These are phyloP conservation scores for Candida ovalis DNA, from an alignment of 805 yeast species.

Conservation along the genomic window DNA sequence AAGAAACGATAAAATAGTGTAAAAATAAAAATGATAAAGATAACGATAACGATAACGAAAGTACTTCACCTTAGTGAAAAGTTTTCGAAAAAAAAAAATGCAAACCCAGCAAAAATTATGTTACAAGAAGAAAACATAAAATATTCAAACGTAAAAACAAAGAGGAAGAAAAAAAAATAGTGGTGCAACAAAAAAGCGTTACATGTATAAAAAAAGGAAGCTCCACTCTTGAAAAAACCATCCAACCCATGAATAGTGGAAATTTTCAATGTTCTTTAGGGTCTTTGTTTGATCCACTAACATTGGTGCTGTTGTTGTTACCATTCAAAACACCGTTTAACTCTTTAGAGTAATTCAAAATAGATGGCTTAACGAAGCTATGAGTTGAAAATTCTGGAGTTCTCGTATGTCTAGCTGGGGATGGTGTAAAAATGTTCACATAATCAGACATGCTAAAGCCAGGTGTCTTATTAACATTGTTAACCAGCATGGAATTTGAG, in stretches of 20 bases:
- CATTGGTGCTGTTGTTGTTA: neutral
- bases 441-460: constrained; percentile 82
- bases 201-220: too few species aligned
- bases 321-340: constrained; percentile 16
- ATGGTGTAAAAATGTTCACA: constrained; percentile 74
- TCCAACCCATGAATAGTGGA: too few species aligned
- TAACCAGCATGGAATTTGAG: constrained; percentile 11
- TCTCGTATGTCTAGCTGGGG: constrained; percentile 40
- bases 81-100: neutral
- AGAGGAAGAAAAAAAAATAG: neutral
- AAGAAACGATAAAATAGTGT: neutral
- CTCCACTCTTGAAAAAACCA: too few species aligned
- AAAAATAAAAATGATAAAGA: neutral
- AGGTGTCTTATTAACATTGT: constrained; percentile 42
- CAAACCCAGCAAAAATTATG: neutral
- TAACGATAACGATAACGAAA: neutral
- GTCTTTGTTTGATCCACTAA: neutral
- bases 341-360: constrained; percentile 22
- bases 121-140: neutral
- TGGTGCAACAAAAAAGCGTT: neutral
- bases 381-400: constrained; percentile 32
- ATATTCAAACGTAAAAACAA: neutral
- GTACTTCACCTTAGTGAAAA: neutral
- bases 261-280: neutral
- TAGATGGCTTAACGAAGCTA: constrained; percentile 17